Percentiles rank a stretch among this genome's conserved stretches.
Conservation (phyloP, 1,284 basidiomycete genomes). For the Cutaneotrichosporon mucoides region DNA sequence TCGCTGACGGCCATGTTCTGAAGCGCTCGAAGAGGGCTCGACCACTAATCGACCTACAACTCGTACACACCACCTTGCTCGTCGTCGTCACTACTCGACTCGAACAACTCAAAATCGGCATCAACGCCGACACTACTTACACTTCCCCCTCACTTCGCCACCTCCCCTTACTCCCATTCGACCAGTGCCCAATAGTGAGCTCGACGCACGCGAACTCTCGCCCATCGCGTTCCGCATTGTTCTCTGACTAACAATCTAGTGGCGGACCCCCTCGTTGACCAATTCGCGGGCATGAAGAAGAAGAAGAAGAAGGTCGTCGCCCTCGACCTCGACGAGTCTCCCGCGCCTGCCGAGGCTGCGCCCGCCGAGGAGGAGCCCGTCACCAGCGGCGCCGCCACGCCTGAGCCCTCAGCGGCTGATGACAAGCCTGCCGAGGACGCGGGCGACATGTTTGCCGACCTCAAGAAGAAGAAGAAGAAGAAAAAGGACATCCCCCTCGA, state of each 20-base stretch:
- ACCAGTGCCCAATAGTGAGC: slow-evolving; percentile 3
- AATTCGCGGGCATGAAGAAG: slow-evolving; percentile 55
- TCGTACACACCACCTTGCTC: neutral
- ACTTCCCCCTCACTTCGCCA: neutral
- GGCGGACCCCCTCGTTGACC: slow-evolving; percentile 50
- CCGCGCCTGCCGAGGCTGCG: slow-evolving; percentile 27
- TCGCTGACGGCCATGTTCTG: too few relatives aligned
- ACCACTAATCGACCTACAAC: neutral
- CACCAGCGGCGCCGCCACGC: slow-evolving; percentile 33
- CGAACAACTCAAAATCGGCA: neutral
- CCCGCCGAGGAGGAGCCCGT: slow-evolving; percentile 27
- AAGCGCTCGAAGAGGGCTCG: too few relatives aligned
- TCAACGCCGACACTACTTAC: neutral
- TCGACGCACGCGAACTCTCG: neutral
- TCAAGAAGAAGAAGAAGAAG: slow-evolving; percentile 56
- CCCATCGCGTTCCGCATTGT: neutral
- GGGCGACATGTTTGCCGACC: slow-evolving; percentile 51
- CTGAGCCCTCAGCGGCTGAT: slow-evolving; percentile 22
- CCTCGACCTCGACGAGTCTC: slow-evolving; percentile 46
- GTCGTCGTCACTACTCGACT: neutral
- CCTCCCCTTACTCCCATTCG: neutral
- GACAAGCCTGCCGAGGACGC: slow-evolving; percentile 33
- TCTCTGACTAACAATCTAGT: slow-evolving; percentile 22
- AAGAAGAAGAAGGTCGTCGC: slow-evolving; percentile 53
- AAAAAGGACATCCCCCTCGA: slow-evolving; percentile 50